Base-by-base conservation (phyloP, 495 filamentous ascomycete genomes). In the Penicillium taxi region DNA sequence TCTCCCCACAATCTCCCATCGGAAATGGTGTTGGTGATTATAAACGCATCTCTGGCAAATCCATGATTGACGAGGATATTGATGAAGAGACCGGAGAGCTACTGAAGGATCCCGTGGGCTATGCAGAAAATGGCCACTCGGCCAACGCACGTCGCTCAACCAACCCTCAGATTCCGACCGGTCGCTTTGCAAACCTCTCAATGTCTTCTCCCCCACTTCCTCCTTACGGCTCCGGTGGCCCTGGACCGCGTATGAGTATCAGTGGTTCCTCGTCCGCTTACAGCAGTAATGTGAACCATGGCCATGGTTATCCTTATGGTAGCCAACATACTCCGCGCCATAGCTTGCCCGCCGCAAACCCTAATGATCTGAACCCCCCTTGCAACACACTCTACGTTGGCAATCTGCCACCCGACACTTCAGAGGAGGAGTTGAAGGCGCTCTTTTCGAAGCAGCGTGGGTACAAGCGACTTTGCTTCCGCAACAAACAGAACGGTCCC, bases 361-460 rank as follows among this genome's bases (percentile, higher is more conserved):
- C 90, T 3, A 91, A 91, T 19, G 93, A 98, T 50, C 82, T 95
- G 60, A 96, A 96, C 56, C 93, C 91, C 2, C 91, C 91, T 6
- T 98, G 93, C 69, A 98, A 98, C 59, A 98, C 91, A 2, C 71
- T 98, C 14, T 96, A 98, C 52, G 93, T 98, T 19, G 91, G 91
- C 14, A 98, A 98, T 52, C 72, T 98, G 26, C 91, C 91, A 0
- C 78, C 88, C 29, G 86, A 95, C 53, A 94, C 91, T 0, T 91
- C 86, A 0, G 91, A 98, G 53, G 93, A 98, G 49, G 91, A 98
- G 55, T 72, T 98, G 30, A 98, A 96, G 59, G 81, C 83, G 9
- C 74, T 96, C 56, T 98, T 98, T 54, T 87, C 81, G 27, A 91
- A 90, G 58, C 85, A 93, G 48, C 84, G 89, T 22, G 91, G 91